phyloP scores from a whole-genome alignment of 345 rosid species.

The Excoecaria cochinchinensis region DNA sequence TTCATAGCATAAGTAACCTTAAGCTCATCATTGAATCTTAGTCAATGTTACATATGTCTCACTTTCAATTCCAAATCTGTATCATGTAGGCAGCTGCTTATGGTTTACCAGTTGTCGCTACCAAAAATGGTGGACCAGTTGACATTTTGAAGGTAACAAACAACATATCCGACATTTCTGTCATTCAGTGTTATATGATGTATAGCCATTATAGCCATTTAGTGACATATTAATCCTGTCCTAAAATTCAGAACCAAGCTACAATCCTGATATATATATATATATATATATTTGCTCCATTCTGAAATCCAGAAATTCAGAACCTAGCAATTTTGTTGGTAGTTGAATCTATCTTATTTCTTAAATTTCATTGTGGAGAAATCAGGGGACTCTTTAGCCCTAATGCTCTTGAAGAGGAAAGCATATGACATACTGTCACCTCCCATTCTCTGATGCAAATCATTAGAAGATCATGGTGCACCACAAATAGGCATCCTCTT shows the following conservation, averaged over 20 bases:
- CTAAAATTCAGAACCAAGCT: background rate
- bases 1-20: background rate
- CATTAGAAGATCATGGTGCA: background rate
- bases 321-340: too few species aligned
- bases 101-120: conserved; percentile 67
- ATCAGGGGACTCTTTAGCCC: too few species aligned
- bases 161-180: conserved; percentile 7
- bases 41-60: background rate
- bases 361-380: too few species aligned
- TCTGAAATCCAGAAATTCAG: background rate
- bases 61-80: background rate
- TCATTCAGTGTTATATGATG: background rate
- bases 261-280: background rate
- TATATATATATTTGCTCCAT: too few species aligned
- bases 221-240: background rate
- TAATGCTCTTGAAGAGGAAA: too few species aligned
- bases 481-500: background rate
- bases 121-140: conserved; percentile 71
- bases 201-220: background rate
- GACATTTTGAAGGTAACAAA: conserved; percentile 56
- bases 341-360: background rate
- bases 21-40: background rate
- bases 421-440: too few species aligned
- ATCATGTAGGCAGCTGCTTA: conserved; percentile 63
- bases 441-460: background rate